Conservation (phyloP, 371 early-diverging fungal species). For the Mortierella sp. region DNA sequence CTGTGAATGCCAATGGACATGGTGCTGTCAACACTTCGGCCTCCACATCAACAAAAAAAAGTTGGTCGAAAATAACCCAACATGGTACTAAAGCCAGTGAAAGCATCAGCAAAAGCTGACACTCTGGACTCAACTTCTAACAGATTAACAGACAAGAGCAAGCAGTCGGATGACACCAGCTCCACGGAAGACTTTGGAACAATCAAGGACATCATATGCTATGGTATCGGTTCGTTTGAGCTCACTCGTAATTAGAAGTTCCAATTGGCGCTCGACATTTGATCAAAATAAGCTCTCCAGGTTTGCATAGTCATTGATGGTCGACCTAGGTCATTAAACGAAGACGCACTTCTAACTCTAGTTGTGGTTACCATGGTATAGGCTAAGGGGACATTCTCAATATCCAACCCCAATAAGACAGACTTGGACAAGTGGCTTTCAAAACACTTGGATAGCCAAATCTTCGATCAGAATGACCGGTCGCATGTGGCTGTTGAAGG, state of each 20-base stretch:
- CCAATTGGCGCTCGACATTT: conserved; percentile 64
- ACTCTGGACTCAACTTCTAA: neutral
- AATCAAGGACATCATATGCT: conserved; percentile 63
- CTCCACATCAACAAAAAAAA: conserved; percentile 18
- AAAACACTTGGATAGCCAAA: conserved; percentile 46
- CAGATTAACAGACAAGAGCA: neutral
- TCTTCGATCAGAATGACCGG: conserved; percentile 61
- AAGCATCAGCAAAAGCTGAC: neutral
- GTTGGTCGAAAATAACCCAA: neutral
- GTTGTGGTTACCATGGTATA: conserved; percentile 8
- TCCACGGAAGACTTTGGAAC: neutral
- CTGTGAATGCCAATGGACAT: conserved; percentile 16
- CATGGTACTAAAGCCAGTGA: neutral
- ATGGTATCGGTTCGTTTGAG: conserved; percentile 73
- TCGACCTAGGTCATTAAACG: too few species aligned
- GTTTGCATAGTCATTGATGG: conserved; percentile 22
- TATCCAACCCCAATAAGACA: conserved; percentile 75
- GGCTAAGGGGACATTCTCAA: conserved; percentile 60
- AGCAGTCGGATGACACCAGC: neutral
- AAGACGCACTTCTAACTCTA: neutral
- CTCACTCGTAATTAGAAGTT: conserved; percentile 65
- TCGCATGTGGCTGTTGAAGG: conserved; percentile 15
- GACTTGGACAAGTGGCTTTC: conserved; percentile 61
- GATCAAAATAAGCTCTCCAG: conserved; percentile 60
- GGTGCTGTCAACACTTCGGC: conserved; percentile 22